Evolutionary conservation across 192 early-diverging fungal genomes (phyloP).

Genomic region (Coemansia sp.): DNA sequence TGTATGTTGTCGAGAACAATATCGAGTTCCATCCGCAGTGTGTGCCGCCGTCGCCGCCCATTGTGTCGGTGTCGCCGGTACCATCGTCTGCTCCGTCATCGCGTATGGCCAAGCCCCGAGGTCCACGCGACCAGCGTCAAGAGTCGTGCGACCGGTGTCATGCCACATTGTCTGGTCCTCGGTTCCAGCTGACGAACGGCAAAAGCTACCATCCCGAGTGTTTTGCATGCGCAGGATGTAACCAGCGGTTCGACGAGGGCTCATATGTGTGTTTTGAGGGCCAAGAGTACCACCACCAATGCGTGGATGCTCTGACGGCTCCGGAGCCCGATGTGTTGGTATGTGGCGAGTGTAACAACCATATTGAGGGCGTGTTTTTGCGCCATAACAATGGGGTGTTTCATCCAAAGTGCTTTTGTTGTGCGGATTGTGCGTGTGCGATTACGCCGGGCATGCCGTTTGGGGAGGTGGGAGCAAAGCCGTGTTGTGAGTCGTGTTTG

Average conservation of each 20-base stretch:
- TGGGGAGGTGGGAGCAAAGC: conserved; percentile 42
- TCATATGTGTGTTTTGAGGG: conserved; percentile 58
- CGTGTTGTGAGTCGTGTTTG: conserved; percentile 54
- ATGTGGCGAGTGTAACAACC: conserved; percentile 32
- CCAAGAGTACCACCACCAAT: conserved; percentile 58
- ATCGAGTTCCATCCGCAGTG: conserved; percentile 53
- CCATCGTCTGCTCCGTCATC: conserved; percentile 26
- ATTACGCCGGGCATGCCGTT: conserved; percentile 58
- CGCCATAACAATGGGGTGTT: conserved; percentile 42
- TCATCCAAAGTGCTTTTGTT: conserved; percentile 55
- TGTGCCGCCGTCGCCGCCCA: conserved; percentile 50
- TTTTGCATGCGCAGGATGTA: conserved; percentile 55
- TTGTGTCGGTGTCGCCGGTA: conserved; percentile 49
- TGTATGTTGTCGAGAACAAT: conserved; percentile 50
- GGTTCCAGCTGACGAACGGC: conserved; percentile 58
- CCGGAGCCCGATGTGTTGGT: conserved; percentile 8
- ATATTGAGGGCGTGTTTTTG: conserved; percentile 51
- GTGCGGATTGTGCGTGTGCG: conserved; percentile 40
- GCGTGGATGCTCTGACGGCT: conserved; percentile 32
- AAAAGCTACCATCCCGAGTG: conserved; percentile 58
- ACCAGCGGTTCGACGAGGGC: conserved; percentile 55
- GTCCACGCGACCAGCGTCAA: conserved; percentile 34
- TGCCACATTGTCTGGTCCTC: conserved; percentile 37
- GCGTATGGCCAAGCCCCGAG: conserved; percentile 20
- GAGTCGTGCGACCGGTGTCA: conserved; percentile 52